Evolutionary conservation across 2,329 filamentous ascomycete genomes (phyloP).

Genomic region (Nothomitra cinnamomea): DNA sequence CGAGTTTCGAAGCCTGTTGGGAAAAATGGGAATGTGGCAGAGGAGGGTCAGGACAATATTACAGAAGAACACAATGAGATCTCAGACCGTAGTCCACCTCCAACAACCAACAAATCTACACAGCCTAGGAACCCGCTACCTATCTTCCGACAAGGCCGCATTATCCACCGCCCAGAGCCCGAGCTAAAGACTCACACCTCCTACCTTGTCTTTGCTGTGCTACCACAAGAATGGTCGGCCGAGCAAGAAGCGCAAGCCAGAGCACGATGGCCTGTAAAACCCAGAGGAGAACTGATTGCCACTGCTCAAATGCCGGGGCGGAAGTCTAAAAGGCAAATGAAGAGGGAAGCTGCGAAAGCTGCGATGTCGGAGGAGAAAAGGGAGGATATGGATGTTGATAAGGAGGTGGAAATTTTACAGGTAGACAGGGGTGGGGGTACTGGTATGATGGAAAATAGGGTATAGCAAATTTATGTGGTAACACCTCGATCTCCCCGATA

Average conservation of each 20-base stretch:
- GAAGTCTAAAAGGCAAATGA: not conserved
- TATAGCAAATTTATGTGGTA: too few species aligned
- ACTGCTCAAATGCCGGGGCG: not conserved
- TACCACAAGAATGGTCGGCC: slow-evolving; percentile 73
- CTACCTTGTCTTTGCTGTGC: slow-evolving; percentile 84
- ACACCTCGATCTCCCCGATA: too few species aligned
- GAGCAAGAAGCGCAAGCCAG: slow-evolving; percentile 59
- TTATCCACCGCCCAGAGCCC: slow-evolving; percentile 66
- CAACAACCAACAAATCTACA: not conserved
- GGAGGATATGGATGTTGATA: too few species aligned
- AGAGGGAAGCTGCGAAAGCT: not conserved
- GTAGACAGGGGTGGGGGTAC: too few species aligned
- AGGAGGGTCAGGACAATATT: slow-evolving; percentile 13
- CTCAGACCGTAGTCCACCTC: not conserved
- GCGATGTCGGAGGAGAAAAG: too few species aligned
- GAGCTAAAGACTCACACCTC: slow-evolving; percentile 93
- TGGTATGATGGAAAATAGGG: too few species aligned
- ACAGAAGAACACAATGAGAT: not conserved
- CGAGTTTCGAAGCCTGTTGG: slow-evolving; percentile 32
- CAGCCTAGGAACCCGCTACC: slow-evolving; percentile 23
- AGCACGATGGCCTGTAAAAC: slow-evolving; percentile 44
- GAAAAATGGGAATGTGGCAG: slow-evolving; percentile 45
- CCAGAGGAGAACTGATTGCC: not conserved
- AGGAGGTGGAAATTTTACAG: too few species aligned
- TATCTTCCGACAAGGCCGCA: slow-evolving; percentile 54